phyloP scores from a whole-genome alignment of 2,329 filamentous ascomycete species.

The Monosporascus sp. region DNA sequence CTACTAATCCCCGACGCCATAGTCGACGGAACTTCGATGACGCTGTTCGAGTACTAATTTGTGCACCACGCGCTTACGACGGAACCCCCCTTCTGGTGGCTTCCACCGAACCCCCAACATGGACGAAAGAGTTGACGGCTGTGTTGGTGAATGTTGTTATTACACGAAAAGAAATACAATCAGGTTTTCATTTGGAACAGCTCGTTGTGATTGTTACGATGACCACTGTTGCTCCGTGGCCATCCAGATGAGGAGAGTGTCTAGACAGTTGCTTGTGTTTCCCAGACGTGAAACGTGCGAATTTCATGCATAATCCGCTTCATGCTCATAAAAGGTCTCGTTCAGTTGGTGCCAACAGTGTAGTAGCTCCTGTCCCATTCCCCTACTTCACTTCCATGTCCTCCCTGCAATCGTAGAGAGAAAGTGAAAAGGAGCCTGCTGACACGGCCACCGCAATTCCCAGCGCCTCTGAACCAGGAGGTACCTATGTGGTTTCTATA shows the following conservation, averaged over 20 bases:
- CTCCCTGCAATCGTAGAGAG: too few relatives aligned
- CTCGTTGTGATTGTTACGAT: constrained; percentile 14
- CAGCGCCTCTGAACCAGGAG: too few relatives aligned
- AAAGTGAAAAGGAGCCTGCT: too few relatives aligned
- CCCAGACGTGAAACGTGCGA: constrained; percentile 20
- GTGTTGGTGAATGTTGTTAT: constrained; percentile 26
- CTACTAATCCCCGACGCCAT: not conserved
- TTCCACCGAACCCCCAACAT: constrained; percentile 14
- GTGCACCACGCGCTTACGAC: constrained; percentile 14
- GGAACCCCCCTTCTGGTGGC: constrained; percentile 11
- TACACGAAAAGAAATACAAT: constrained; percentile 32
- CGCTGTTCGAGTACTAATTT: constrained; percentile 20
- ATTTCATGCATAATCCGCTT: constrained; percentile 21
- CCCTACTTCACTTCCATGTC: not conserved
- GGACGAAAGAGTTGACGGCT: constrained; percentile 17
- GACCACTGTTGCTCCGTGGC: constrained; percentile 13
- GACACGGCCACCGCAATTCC: too few relatives aligned
- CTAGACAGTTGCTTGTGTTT: constrained; percentile 29
- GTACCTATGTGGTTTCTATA: too few relatives aligned
- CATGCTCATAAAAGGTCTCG: constrained; percentile 4
- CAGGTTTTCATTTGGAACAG: constrained; percentile 29
- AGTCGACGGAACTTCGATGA: constrained; percentile 9
- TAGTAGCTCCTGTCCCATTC: not conserved
- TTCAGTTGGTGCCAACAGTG: constrained; percentile 3
- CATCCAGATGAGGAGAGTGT: constrained; percentile 20